These are phyloP conservation scores for Colletotrichum lentis DNA, from an alignment of 2,329 filamentous ascomycete species.

Conservation along the genomic window DNA sequence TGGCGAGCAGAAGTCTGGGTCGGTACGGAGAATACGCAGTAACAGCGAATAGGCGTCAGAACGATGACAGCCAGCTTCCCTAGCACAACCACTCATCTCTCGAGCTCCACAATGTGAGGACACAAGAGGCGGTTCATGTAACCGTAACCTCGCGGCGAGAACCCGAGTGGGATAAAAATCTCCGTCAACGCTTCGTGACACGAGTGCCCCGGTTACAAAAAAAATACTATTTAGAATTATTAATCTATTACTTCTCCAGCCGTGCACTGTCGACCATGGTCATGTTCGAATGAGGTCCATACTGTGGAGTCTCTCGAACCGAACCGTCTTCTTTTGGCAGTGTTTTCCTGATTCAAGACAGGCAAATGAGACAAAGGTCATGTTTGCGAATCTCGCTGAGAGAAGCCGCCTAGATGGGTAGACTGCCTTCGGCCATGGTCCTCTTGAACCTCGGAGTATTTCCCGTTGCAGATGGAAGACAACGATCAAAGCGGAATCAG, in stretches of 20 bases:
- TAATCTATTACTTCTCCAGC: conserved; percentile 11
- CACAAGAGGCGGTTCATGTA: conserved; percentile 15
- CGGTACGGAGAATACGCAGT: conserved; percentile 4
- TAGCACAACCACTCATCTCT: conserved; percentile 3
- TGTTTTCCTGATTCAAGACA: not conserved
- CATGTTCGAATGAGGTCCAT: no score
- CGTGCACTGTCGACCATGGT: conserved; percentile 5
- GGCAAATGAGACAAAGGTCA: not conserved
- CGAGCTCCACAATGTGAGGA: conserved; percentile 1
- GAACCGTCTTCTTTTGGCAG: not conserved
- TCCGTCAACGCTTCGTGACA: conserved; percentile 6
- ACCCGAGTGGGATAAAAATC: conserved; percentile 5
- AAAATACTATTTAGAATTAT: not conserved
- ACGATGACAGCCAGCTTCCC: conserved; percentile 3
- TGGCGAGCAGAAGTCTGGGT: conserved; percentile 5
- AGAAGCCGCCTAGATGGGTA: not conserved
- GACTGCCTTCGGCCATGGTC: not conserved
- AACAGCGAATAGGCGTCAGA: conserved; percentile 8
- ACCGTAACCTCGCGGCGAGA: conserved; percentile 1
- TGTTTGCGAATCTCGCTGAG: not conserved
- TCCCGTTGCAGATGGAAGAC: conserved; percentile 9
- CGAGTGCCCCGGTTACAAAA: not conserved
- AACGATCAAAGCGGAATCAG: conserved; percentile 4
- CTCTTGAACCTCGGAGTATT: conserved; percentile 20
- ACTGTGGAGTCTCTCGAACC: no score